Base-by-base conservation (phyloP, 225 moss, liverwort and hornwort genomes). In the Straminergon stramineum region DNA sequence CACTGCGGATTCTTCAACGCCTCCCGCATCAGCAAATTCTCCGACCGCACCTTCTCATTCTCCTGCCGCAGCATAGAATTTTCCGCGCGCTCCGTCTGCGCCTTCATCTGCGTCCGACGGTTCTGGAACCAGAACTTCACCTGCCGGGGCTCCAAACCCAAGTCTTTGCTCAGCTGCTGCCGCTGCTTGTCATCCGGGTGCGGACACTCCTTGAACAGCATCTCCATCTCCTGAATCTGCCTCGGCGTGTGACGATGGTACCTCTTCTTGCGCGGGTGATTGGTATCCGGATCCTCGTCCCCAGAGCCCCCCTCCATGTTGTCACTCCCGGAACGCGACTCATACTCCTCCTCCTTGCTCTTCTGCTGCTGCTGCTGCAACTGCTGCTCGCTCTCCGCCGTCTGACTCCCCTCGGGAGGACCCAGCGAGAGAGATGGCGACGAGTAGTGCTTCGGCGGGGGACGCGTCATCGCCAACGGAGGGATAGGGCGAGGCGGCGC, bases 111-210 rank as follows among this genome's bases (percentile, higher is more conserved):
- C 26, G 98, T 98, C 2, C 98, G 92, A n/a, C 98, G 87, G 82
- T 98, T 98, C 91, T 98, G 98, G 80, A 98, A 98, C 98, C 98
- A 98, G 83, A 98, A 98, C 92, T 98, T 98, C 51, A 98, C 98
- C 88, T 98, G 98, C 48, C 98, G 94, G 6, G 98, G 98, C 92
- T 98, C 97, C 63, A 98, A 89, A 28, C 98, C 98, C 61, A 98
- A 83, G 22, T 98, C 98, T 76, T 97, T 98, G n/a, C 95, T 95
- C 27, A 98, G 95, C 83, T 98, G 97, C 94, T 98, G 98, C 26
- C 98, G 89, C 91, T 98, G 98, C 90, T 98, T 98, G 76, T 98
- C 98, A 82, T 98, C 98, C 2, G 98, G 98, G 24, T 98, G 98
- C 9, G 98, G 98, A 31, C 98, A 98, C 89, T 98, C 98, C 64